phyloP scores from a whole-genome alignment of 2,329 filamentous ascomycete species.

The Colletotrichum incanum region DNA sequence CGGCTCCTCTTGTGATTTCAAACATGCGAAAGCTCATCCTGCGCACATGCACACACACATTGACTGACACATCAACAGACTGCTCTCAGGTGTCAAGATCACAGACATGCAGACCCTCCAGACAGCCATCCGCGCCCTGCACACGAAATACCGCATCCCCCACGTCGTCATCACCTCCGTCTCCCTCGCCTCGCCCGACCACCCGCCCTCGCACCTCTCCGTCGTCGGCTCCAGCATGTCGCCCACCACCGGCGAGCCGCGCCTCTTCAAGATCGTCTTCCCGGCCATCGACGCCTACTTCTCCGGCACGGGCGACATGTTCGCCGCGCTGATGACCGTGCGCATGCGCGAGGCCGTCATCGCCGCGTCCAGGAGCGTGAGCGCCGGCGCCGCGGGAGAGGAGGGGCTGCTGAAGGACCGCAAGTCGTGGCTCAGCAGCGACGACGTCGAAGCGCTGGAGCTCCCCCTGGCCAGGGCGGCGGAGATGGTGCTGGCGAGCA shows the following conservation, averaged over 20 bases:
- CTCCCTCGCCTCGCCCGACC: constrained; percentile 72
- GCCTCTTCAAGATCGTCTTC: constrained; percentile 91
- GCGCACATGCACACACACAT: neutral
- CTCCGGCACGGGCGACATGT: constrained; percentile 98
- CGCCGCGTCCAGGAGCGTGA: constrained; percentile 51
- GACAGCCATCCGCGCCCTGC: constrained; percentile 82
- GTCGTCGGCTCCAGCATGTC: constrained; percentile 83
- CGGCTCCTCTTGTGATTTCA: neutral
- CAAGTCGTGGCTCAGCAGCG: constrained; percentile 82
- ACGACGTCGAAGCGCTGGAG: constrained; percentile 77
- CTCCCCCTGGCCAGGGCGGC: constrained; percentile 87
- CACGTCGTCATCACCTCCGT: constrained; percentile 96
- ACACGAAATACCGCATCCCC: constrained; percentile 82
- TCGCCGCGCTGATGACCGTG: constrained; percentile 90
- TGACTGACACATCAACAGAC: constrained; percentile 62
- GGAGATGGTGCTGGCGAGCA: constrained; percentile 90
- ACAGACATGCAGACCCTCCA: constrained; percentile 80
- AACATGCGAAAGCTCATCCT: neutral
- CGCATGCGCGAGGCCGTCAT: constrained; percentile 87
- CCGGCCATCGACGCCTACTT: constrained; percentile 94
- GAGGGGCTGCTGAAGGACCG: constrained; percentile 63
- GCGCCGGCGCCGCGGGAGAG: constrained; percentile 4
- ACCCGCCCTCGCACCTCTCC: constrained; percentile 70
- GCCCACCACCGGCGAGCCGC: constrained; percentile 68
- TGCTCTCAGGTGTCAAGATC: constrained; percentile 89